These are phyloP conservation scores for Letharia lupina DNA, from an alignment of 495 filamentous ascomycete species.

Conservation along the genomic window DNA sequence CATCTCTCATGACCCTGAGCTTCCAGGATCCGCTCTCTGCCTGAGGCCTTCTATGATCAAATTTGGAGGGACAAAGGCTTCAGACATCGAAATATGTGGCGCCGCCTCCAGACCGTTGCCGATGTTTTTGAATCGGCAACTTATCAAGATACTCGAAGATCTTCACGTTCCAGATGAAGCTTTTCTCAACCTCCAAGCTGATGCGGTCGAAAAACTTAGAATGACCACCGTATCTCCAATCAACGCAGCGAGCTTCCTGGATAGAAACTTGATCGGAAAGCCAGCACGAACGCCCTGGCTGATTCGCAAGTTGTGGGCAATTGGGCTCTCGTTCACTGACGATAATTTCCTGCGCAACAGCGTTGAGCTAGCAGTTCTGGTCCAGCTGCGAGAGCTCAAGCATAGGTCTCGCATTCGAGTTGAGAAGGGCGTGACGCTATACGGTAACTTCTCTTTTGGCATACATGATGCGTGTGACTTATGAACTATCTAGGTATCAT, in stretches of 20 bases:
- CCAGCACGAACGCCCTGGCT: slow-evolving; percentile 48
- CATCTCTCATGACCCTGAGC: slow-evolving; percentile 53
- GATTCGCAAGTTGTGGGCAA: slow-evolving; percentile 43
- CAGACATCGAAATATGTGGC: slow-evolving; percentile 67
- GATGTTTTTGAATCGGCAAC: slow-evolving; percentile 61
- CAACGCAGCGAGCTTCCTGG: slow-evolving; percentile 57
- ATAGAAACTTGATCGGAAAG: slow-evolving; percentile 45
- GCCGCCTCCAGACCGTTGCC: slow-evolving; percentile 54
- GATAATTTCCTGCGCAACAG: slow-evolving; percentile 57
- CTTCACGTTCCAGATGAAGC: slow-evolving; percentile 43
- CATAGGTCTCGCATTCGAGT: slow-evolving; percentile 67
- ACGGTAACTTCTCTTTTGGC: slow-evolving; percentile 35
- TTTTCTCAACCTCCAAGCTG: slow-evolving; percentile 54
- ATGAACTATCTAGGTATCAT: slow-evolving; percentile 41
- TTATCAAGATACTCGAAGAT: slow-evolving; percentile 81
- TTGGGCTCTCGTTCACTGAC: slow-evolving; percentile 51
- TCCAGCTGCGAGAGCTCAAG: slow-evolving; percentile 62
- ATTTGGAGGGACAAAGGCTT: slow-evolving; percentile 47
- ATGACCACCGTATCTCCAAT: slow-evolving; percentile 41
- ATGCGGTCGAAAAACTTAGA: slow-evolving; percentile 49
- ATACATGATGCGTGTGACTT: background rate
- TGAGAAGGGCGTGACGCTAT: slow-evolving; percentile 57
- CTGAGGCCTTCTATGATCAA: slow-evolving; percentile 73
- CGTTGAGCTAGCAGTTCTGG: slow-evolving; percentile 57
- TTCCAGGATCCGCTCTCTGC: slow-evolving; percentile 45